phyloP scores from a whole-genome alignment of 352 stramenopile species.

The Globisporangium cederbergense region DNA sequence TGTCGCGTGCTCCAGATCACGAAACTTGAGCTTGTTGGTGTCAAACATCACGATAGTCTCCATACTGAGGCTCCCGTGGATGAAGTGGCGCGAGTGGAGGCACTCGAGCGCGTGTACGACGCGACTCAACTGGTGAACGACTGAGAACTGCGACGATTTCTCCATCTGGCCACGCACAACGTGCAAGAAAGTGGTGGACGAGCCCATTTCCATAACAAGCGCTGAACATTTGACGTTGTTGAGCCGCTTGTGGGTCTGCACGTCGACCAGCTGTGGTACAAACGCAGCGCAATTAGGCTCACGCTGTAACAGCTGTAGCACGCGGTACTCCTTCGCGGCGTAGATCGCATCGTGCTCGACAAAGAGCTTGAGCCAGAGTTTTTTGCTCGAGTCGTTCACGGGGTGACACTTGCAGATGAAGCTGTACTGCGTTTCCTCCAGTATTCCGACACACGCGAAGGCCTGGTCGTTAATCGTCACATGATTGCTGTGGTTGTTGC shows the following conservation, averaged over 20 bases:
- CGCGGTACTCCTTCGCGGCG: slow-evolving; percentile 48
- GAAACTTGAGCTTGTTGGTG: slow-evolving; percentile 44
- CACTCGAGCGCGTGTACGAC: slow-evolving; percentile 36
- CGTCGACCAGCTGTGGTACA: slow-evolving; percentile 32
- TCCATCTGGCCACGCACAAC: slow-evolving; percentile 34
- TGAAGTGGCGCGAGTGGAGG: slow-evolving; percentile 44
- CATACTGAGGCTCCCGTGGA: slow-evolving; percentile 50
- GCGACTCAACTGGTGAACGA: slow-evolving; percentile 33
- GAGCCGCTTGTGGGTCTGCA: slow-evolving; percentile 27
- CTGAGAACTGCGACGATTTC: slow-evolving; percentile 21
- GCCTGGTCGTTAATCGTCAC: slow-evolving; percentile 11
- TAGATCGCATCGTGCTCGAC: slow-evolving; percentile 50
- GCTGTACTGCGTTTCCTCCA: slow-evolving; percentile 44
- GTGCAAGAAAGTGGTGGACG: slow-evolving; percentile 35
- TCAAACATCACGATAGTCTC: slow-evolving; percentile 37
- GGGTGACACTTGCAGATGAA: slow-evolving; percentile 36
- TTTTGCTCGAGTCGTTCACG: background rate
- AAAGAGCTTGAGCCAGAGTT: slow-evolving; percentile 51
- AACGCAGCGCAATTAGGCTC: slow-evolving; percentile 21
- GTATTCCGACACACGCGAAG: slow-evolving; percentile 8
- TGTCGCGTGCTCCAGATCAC: slow-evolving; percentile 44
- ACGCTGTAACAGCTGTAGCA: slow-evolving; percentile 39
- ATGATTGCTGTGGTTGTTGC: background rate
- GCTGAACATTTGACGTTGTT: slow-evolving; percentile 40
- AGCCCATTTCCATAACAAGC: slow-evolving; percentile 41